These are phyloP conservation scores for Coemansia sp. DNA, from an alignment of 192 early-diverging fungal genomes.

Conservation along the genomic window DNA sequence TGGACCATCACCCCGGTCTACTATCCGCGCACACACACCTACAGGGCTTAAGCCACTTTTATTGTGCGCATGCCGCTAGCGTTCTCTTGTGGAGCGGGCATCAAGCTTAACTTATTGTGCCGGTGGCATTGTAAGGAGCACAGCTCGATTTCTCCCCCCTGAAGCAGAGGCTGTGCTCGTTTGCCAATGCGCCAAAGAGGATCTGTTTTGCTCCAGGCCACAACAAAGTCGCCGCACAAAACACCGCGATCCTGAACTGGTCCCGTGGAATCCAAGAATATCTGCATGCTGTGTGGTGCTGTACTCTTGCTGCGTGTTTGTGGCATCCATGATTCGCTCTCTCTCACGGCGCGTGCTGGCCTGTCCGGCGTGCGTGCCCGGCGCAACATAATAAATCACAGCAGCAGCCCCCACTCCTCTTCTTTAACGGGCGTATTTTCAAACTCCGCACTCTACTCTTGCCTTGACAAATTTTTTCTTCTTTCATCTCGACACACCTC, in stretches of 20 bases:
- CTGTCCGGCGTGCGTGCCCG: not conserved
- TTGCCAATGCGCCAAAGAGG: not conserved
- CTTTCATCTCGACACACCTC: not conserved
- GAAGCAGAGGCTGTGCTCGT: not conserved
- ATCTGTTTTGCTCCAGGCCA: not conserved
- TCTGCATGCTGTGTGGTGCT: slow-evolving; percentile 6
- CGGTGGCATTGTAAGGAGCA: slow-evolving; percentile 5
- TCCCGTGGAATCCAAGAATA: slow-evolving; percentile 12
- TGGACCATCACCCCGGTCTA: not conserved
- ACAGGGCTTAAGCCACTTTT: slow-evolving; percentile 4
- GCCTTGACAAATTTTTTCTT: not conserved
- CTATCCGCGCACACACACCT: not conserved
- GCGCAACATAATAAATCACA: slow-evolving; percentile 14
- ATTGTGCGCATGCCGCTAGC: slow-evolving; percentile 9
- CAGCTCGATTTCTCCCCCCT: not conserved
- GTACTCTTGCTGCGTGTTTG: slow-evolving; percentile 3
- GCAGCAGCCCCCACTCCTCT: not conserved
- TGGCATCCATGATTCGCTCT: not conserved
- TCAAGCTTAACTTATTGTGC: slow-evolving; percentile 9
- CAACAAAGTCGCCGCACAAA: slow-evolving; percentile 4
- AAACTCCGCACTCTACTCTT: slow-evolving; percentile 20
- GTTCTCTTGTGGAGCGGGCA: slow-evolving; percentile 3
- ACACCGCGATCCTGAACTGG: slow-evolving; percentile 7
- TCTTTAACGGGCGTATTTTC: slow-evolving; percentile 7
- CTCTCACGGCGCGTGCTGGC: slow-evolving; percentile 10